Evolutionary conservation across 495 filamentous ascomycete genomes (phyloP).

Genomic region (Niebla homalea): DNA sequence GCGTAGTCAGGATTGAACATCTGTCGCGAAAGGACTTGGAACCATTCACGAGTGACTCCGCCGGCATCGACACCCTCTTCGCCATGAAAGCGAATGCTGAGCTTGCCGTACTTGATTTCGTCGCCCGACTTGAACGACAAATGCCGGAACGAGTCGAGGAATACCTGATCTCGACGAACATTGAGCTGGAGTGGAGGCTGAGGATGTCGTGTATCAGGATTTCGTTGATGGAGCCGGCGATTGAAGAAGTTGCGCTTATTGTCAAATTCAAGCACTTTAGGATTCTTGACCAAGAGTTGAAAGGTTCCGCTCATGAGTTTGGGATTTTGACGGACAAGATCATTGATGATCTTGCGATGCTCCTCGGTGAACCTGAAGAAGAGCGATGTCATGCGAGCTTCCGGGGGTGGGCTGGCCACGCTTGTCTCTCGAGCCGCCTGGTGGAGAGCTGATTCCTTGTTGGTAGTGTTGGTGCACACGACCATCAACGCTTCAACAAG

Average conservation of each 20-base stretch:
- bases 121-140: constrained; percentile 89
- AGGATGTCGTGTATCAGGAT: constrained; percentile 46
- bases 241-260: constrained; percentile 99
- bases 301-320: constrained; percentile 98
- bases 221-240: constrained; percentile 72
- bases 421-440: constrained; percentile 55
- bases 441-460: constrained; percentile 52
- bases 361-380: constrained; percentile 99
- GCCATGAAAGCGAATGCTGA: constrained; percentile 92
- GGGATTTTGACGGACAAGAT: constrained; percentile 90
- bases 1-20: constrained; percentile 99
- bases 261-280: constrained; percentile 96
- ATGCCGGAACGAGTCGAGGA: constrained; percentile 94
- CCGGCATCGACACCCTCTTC: constrained; percentile 98
- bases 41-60: constrained; percentile 98
- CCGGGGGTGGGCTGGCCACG: constrained; percentile 63
- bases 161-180: constrained; percentile 88
- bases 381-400: constrained; percentile 69
- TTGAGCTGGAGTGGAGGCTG: constrained; percentile 73
- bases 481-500: constrained; percentile 97
- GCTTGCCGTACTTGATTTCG: constrained; percentile 95
- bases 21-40: constrained; percentile 89
- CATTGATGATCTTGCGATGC: constrained; percentile 95
- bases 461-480: constrained; percentile 88
- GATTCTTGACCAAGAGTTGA: constrained; percentile 90